Base-by-base conservation (phyloP, 2,329 filamentous ascomycete genomes). In the Trichoderma sp. region DNA sequence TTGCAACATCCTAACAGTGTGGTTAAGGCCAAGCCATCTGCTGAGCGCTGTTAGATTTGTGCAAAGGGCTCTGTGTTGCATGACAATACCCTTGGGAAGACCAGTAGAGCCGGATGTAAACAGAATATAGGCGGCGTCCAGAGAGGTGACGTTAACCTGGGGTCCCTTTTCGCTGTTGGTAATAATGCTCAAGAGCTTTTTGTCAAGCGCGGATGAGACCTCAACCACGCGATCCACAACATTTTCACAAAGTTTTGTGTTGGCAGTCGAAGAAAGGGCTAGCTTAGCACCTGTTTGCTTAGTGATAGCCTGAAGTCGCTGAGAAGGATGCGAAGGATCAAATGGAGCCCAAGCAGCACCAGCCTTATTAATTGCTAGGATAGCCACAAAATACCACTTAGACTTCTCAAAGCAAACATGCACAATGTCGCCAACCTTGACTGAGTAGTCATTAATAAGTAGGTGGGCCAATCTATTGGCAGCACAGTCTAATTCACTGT, bases 321-420 rank as follows among this genome's bases (percentile, higher is more conserved):
- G 61, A 3, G 35, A 29, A n/a, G 67, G 67, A 60, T 68, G 64
- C n/a, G 45, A 17, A 17, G 61, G 34, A 60, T 70, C 72, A 1
- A 74, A 25, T 15, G 67, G 67, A 3, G 70, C 45, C 52, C 71
- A 72, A 12, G 56, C 57, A 4, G 59, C 68, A 25, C 69, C 69
- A 5, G 69, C 60, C 12, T 63, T 69, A 13, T 56, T 56, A 9
- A 70, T 53, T 5, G 69, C 69, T 8, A 70, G 34, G 12, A 68
- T 63, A 19, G 69, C 54, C 7, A 70, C 67, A 15, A 70, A n/a
- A 6, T 65, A 64, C 70, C 71, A 73, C 19, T 45, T 48, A 2
- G 68, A 69, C 48, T 70, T 73, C 5, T 70, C 67, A 34, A 73
- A 73, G 13, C 64, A 69, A 29, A 69, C 54, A 45, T 60, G 67